Percentiles rank a stretch among this genome's conserved stretches.
These are phyloP conservation scores for Quercus phellos DNA, from an alignment of 331 rosid species.

Conservation along the genomic window DNA sequence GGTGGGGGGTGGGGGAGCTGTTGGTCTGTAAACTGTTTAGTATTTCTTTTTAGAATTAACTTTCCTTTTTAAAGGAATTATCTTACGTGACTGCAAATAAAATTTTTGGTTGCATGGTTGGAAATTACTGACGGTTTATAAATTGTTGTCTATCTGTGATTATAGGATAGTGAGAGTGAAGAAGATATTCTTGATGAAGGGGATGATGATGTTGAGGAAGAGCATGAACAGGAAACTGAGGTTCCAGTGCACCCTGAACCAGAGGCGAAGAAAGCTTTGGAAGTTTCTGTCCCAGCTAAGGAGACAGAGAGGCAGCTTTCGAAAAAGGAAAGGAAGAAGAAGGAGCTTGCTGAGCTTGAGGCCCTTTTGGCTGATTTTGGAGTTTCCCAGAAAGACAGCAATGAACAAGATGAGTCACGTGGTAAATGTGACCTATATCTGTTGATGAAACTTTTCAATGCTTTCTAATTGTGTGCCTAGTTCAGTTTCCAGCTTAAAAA, in stretches of 20 bases:
- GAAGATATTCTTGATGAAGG: slow-evolving; percentile 85
- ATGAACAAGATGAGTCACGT: slow-evolving; percentile 57
- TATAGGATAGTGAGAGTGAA: slow-evolving; percentile 80
- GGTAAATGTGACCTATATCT: slow-evolving; percentile 37
- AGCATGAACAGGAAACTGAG: slow-evolving; percentile 64
- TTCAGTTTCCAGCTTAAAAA: not conserved
- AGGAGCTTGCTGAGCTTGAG: slow-evolving; percentile 93
- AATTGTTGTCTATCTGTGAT: slow-evolving; percentile 8
- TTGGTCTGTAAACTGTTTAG: not conserved
- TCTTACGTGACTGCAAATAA: not conserved
- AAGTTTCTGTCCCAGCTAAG: slow-evolving; percentile 54
- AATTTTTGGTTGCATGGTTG: not conserved
- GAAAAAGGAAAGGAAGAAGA: slow-evolving; percentile 85
- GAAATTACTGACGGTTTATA: not conserved
- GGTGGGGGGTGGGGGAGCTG: not conserved
- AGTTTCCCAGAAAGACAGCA: slow-evolving; percentile 53
- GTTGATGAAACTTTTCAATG: not conserved
- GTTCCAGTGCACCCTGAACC: slow-evolving; percentile 44
- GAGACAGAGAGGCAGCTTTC: slow-evolving; percentile 84
- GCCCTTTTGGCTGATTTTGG: slow-evolving; percentile 91
- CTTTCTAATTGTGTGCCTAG: not conserved
- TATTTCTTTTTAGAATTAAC: not conserved
- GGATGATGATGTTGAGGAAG: slow-evolving; percentile 84
- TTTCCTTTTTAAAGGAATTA: not conserved
- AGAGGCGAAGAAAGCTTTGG: slow-evolving; percentile 45